Base-by-base conservation (phyloP, 345 rosid genomes). In the Brassica nigra region DNA sequence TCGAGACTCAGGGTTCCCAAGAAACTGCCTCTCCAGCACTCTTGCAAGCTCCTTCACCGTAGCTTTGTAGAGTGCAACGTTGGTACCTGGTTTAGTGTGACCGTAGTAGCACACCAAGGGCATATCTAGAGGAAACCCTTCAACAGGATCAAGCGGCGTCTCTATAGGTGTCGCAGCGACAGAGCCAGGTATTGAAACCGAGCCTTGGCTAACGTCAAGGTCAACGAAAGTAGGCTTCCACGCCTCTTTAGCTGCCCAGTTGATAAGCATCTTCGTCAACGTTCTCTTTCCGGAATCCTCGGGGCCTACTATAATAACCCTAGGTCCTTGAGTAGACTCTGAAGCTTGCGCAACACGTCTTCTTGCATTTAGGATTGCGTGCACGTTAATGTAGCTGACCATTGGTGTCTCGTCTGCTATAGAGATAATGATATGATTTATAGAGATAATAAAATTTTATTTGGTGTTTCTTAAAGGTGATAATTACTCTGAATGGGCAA, bases 171-270 rank as follows among this genome's bases (percentile, higher is more conserved):
- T 89, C 71, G 97, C 98, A 6, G 97, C 97, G 76, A 95, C 88
- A 80, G 87, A 78, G 73, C 97, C 97, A 5, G 98, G 98, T 68
- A 82, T 76, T 10, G 98, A 90, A 75, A 95, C 90, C 36, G 92
- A 83, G 59, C 99, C 99, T 89, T 91, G 98, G 57, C 96, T 95
- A 72, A 95, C 84, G 83, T 95, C 98, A 85, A 92, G 84, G 84
- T 90, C 97, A 33, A 91, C 92, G 83, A 78, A 92, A 18, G 91
- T 91, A 76, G 94, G 97, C 80, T 91, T 89, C 89, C 90, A 95
- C 39, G 95, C 95, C 63, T 83, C 91, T 85, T 92, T 95, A 59
- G 97, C 95, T 62, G 97, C 94, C 97, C 99, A 95, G 78, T 95
- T 95, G 29, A 95, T 91, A 69, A 95, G 99, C 95, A 92, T 95